Evolutionary conservation across 108 stramenopile species (phyloP).

Genomic region (Pseudonitzschia multiseries): DNA sequence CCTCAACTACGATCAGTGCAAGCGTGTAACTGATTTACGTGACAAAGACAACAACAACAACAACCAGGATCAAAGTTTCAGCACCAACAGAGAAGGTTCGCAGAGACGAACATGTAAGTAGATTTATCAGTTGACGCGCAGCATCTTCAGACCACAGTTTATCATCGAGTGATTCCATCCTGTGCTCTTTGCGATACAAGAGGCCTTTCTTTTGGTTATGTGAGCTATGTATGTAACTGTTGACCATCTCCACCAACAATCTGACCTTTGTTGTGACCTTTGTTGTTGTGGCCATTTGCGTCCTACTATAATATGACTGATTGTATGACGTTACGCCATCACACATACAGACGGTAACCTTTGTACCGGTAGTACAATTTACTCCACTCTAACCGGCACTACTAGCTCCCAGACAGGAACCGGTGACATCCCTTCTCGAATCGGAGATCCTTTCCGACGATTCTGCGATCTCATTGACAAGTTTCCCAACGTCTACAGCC

Average conservation of each 20-base stretch:
- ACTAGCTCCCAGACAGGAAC: not conserved
- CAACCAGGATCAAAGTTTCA: not conserved
- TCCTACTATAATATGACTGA: too few species aligned
- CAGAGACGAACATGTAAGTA: conserved; percentile 15
- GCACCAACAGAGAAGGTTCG: not conserved
- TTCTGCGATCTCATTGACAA: conserved; percentile 4
- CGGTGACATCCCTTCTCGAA: not conserved
- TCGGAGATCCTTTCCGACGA: conserved; percentile 9
- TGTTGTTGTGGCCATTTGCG: not conserved
- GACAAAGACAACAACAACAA: not conserved
- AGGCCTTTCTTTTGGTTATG: too few species aligned
- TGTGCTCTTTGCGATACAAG: not conserved
- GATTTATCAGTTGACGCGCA: not conserved
- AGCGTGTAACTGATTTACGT: not conserved
- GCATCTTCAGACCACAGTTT: not conserved
- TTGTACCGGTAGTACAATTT: not conserved
- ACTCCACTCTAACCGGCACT: not conserved
- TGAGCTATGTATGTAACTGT: too few species aligned
- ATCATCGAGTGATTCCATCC: not conserved
- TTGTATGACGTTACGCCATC: too few species aligned
- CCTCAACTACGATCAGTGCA: not conserved
- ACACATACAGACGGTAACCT: conserved; percentile 5
- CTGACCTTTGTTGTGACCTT: not conserved
- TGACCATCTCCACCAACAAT: too few species aligned
- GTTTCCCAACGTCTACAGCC: not conserved